Evolutionary conservation across 345 rosid genomes (phyloP), one percentile per base, ranked within the genome.

Genomic region (Hypericum androsaemum): DNA sequence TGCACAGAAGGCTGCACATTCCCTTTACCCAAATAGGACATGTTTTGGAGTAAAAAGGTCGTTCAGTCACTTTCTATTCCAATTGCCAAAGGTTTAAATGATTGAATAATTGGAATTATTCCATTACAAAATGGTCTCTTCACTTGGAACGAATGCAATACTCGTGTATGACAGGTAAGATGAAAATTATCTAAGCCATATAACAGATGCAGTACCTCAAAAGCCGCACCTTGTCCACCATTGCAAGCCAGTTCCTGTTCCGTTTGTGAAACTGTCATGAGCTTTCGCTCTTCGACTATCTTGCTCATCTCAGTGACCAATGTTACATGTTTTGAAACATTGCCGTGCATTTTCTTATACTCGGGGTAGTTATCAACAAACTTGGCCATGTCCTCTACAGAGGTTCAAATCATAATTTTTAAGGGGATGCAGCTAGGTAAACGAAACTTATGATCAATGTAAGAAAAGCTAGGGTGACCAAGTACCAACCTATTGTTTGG

Each of bases 191-290:
- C 50, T 10, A 53, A n/a, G 7, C 7, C 12, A 12, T 44, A 44
- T 13, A 13, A 3, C 15, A 13, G 10, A 52, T 37, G 41, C 12
- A 65, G 16, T 72, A 92, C 98, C 98, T 88, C 98, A 72, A 85
- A 88, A 42, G 98, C 97, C 54, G 98, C 94, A 54, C 66, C 98
- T 75, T 92, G 97, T 44, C 97, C 97, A 69, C 94, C 86, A 66
- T 85, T 88, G 75, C 98, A 92, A 56, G 98, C 98, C 73, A 88
- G 74, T 66, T 92, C 98, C 71, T 92, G 98, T 58, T 92, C 98
- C 61, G 77, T 85, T 75, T 88, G 83, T 16, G 95, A 92, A 68
- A 92, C 94, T 72, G 70, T 15, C 97, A 92, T 92, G 61, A 92
- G 94, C 68, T 80, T 92, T 77, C 85, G 69, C 65, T 82, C 94